Conservation (phyloP, 441 rosid genomes). For the Corymbia calophylla region DNA sequence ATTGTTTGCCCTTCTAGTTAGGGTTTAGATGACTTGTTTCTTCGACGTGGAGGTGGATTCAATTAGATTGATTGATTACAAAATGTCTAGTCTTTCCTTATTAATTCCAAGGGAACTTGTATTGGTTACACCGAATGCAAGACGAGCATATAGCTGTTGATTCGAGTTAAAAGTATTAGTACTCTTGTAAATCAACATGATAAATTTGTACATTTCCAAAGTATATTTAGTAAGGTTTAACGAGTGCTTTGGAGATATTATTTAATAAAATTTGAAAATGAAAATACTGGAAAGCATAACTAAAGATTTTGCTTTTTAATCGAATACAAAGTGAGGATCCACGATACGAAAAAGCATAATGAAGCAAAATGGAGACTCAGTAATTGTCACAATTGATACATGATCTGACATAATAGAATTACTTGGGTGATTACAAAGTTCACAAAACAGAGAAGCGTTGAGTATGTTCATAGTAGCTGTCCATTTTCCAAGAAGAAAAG, state of each 20-base stretch:
- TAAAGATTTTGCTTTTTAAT: background rate
- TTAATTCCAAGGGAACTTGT: background rate
- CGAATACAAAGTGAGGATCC: background rate
- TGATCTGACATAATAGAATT: background rate
- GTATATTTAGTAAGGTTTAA: background rate
- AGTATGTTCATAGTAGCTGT: background rate
- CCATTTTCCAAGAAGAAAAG: constrained; percentile 21
- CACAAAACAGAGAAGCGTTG: background rate
- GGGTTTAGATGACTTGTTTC: background rate
- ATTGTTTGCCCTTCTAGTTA: background rate
- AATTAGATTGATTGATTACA: background rate
- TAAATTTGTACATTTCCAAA: background rate
- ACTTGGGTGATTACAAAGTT: background rate
- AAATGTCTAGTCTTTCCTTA: background rate
- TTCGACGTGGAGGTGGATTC: background rate
- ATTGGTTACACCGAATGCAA: background rate
- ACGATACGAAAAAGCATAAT: background rate
- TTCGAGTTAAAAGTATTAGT: background rate
- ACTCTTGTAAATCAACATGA: background rate
- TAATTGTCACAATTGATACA: too few relatives aligned
- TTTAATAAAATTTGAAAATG: background rate
- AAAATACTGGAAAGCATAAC: background rate
- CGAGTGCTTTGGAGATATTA: background rate
- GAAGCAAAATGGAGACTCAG: background rate
- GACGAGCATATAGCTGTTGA: background rate